Percentiles rank a stretch among this genome's conserved stretches.
Conservation (phyloP, 495 filamentous ascomycete species). For the Penicillium argentinense region DNA sequence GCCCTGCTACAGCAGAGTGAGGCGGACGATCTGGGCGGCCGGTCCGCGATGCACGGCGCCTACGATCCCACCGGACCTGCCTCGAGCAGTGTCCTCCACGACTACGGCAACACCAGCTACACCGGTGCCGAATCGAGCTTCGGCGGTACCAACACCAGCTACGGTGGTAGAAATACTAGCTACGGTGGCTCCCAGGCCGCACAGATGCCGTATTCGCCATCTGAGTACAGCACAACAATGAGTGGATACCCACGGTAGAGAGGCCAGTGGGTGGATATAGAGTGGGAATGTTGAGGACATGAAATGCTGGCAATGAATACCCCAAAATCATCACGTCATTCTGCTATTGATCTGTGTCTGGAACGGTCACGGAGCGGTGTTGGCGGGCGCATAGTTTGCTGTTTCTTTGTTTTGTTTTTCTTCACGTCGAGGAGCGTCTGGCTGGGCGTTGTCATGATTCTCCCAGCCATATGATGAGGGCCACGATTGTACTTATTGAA, state of each 20-base stretch:
- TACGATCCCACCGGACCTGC: constrained; percentile 42
- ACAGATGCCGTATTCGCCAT: constrained; percentile 29
- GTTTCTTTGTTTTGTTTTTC: constrained; percentile 18
- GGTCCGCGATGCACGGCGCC: constrained; percentile 35
- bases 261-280: background rate
- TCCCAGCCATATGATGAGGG: no score
- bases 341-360: constrained; percentile 25
- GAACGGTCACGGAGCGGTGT: constrained; percentile 41
- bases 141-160: constrained; percentile 30
- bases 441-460: constrained; percentile 13
- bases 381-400: constrained; percentile 31
- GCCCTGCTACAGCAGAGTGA: constrained; percentile 48
- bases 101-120: constrained; percentile 47
- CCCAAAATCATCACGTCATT: constrained; percentile 16
- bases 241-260: constrained; percentile 29
- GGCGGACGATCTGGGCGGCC: constrained; percentile 41
- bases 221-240: constrained; percentile 24
- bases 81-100: constrained; percentile 35
- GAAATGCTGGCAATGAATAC: constrained; percentile 21
- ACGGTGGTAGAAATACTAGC: constrained; percentile 44
- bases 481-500: constrained; percentile 19
- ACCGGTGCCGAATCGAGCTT: constrained; percentile 22
- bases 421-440: constrained; percentile 4
- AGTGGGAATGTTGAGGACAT: constrained; percentile 8
- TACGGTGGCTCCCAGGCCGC: constrained; percentile 48